Percentiles rank a stretch among this genome's conserved stretches.
Conservation (phyloP, 169 alveolate genomes). For the Plasmodium inui region DNA sequence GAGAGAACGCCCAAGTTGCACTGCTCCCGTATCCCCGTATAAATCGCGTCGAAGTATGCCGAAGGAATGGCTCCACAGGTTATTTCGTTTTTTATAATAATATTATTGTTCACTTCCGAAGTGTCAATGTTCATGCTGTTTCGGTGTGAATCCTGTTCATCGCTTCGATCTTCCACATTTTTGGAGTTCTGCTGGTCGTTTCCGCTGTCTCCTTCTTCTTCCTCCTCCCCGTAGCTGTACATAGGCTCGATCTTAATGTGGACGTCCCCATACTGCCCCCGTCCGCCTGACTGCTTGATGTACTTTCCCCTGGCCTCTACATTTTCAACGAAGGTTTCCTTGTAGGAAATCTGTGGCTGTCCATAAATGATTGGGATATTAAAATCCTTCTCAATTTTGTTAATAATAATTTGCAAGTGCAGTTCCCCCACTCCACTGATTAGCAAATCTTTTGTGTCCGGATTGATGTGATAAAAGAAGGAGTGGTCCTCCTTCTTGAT, state of each 20-base stretch:
- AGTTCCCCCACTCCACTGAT: constrained; percentile 96
- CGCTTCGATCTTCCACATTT: not conserved
- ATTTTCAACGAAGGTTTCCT: constrained; percentile 85
- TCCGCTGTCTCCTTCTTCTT: constrained; percentile 5
- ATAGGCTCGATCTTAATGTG: constrained; percentile 86
- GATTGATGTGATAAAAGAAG: constrained; percentile 81
- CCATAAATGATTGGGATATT: constrained; percentile 89
- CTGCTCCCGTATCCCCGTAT: constrained; percentile 86
- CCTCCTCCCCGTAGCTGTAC: constrained; percentile 85
- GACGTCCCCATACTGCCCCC: constrained; percentile 92
- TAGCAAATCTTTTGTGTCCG: constrained; percentile 89
- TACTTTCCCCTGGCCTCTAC: constrained; percentile 87
- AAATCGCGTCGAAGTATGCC: constrained; percentile 88
- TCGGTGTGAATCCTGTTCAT: not conserved
- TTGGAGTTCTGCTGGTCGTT: not conserved
- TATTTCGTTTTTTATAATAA: constrained; percentile 84
- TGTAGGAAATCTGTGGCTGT: constrained; percentile 93
- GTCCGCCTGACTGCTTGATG: constrained; percentile 91
- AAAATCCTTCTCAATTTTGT: constrained; percentile 93
- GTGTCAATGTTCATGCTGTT: constrained; percentile 73
- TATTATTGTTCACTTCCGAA: constrained; percentile 74
- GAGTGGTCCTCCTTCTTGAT: constrained; percentile 89
- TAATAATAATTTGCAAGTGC: constrained; percentile 94
- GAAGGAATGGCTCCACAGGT: constrained; percentile 90
- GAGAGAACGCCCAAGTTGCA: constrained; percentile 85